Percentiles rank a stretch among this genome's conserved stretches.
These are phyloP conservation scores for Lepidium africanum DNA, from an alignment of 345 rosid genomes.

Conservation along the genomic window DNA sequence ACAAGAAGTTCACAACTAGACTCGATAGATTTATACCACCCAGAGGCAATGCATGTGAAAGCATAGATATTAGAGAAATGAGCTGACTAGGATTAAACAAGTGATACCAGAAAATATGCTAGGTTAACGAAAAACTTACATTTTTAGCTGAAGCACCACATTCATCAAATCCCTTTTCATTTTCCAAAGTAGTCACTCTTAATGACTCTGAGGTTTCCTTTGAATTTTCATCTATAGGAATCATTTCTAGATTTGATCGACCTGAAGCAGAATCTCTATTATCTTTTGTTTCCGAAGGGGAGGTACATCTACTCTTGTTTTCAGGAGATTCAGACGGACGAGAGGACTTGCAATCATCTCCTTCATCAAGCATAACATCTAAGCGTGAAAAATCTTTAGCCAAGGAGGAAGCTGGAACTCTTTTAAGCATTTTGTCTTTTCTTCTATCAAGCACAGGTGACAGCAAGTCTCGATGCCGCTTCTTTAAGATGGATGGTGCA, in stretches of 20 bases:
- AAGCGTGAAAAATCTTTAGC: slow-evolving; percentile 55
- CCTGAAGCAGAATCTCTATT: slow-evolving; percentile 30
- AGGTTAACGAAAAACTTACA: slow-evolving; percentile 34
- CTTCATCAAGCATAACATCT: slow-evolving; percentile 65
- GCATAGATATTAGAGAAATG: background rate
- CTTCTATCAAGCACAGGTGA: slow-evolving; percentile 82
- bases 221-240: slow-evolving; percentile 13
- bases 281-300: slow-evolving; percentile 46
- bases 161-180: slow-evolving; percentile 20
- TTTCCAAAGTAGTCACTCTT: slow-evolving; percentile 33
- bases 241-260: slow-evolving; percentile 14
- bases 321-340: slow-evolving; percentile 30
- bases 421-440: slow-evolving; percentile 69
- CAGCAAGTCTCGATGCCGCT: slow-evolving; percentile 73
- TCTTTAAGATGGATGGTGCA: slow-evolving; percentile 86
- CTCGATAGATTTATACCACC: background rate
- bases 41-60: background rate
- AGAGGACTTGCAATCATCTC: slow-evolving; percentile 31
- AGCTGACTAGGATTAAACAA: background rate
- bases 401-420: slow-evolving; percentile 50
- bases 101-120: background rate
- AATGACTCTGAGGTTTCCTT: slow-evolving; percentile 32
- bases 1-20: background rate
- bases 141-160: slow-evolving; percentile 17
- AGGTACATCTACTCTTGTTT: slow-evolving; percentile 23